Evolutionary conservation across 495 filamentous ascomycete species (phyloP).

Genomic region (Extremus antarcticus): DNA sequence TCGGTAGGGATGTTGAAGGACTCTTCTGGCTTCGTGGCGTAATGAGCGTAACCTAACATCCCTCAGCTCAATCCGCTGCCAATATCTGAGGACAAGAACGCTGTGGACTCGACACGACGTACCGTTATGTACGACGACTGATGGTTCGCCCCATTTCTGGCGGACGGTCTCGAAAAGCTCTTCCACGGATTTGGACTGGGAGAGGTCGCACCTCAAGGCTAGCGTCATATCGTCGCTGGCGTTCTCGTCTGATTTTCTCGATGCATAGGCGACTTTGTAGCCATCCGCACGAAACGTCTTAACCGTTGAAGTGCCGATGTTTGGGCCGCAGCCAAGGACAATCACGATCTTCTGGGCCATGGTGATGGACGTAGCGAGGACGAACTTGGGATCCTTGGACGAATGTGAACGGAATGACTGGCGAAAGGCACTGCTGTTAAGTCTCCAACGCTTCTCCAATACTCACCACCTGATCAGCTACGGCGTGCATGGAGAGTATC

Average conservation of each 20-base stretch:
- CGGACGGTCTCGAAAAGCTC: slow-evolving; percentile 32
- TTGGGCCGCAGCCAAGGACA: slow-evolving; percentile 34
- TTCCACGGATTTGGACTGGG: slow-evolving; percentile 29
- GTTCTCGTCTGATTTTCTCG: slow-evolving; percentile 27
- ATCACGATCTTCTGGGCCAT: slow-evolving; percentile 19
- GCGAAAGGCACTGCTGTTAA: too few relatives aligned
- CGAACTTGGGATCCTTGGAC: not conserved
- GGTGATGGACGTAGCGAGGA: not conserved
- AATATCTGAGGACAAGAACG: not conserved
- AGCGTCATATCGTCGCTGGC: slow-evolving; percentile 8
- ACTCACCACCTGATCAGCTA: too few relatives aligned
- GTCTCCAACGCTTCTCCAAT: too few relatives aligned
- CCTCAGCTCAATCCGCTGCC: too few relatives aligned
- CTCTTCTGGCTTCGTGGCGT: slow-evolving; percentile 25
- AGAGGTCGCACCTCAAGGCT: slow-evolving; percentile 31
- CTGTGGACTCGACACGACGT: not conserved
- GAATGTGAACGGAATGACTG: too few relatives aligned
- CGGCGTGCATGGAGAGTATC: too few relatives aligned
- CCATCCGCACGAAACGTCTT: slow-evolving; percentile 32
- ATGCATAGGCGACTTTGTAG: slow-evolving; percentile 27
- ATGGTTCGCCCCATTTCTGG: slow-evolving; percentile 21
- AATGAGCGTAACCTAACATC: not conserved
- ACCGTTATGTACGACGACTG: slow-evolving; percentile 31
- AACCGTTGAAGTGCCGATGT: slow-evolving; percentile 31
- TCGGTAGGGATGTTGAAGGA: slow-evolving; percentile 29